phyloP scores from a whole-genome alignment of 768 basidiomycete species.

The Mycena latifolia region DNA sequence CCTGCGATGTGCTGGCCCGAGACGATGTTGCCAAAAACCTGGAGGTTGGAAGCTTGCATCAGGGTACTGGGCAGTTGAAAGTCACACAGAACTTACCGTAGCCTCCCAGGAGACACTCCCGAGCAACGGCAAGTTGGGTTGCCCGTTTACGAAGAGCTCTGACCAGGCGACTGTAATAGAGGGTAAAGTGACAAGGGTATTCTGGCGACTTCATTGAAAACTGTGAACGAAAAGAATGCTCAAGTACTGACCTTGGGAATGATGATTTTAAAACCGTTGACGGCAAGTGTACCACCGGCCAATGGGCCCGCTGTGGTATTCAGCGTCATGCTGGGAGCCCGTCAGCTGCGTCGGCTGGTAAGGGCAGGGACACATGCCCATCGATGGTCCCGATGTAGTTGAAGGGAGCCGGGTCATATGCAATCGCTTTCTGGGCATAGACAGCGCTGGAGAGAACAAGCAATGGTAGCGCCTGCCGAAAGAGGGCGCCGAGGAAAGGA shows the following conservation, averaged over 20 bases:
- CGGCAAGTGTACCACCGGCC: conserved; percentile 15
- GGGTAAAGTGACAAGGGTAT: conserved; percentile 12
- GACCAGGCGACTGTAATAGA: conserved; percentile 22
- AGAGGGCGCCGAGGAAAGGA: neutral
- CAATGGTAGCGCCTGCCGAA: neutral
- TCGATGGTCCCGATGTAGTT: neutral
- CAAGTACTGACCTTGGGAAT: conserved; percentile 5
- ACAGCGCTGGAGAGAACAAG: neutral
- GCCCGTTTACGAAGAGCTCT: conserved; percentile 3
- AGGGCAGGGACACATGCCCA: neutral
- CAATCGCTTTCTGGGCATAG: neutral
- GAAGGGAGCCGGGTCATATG: neutral
- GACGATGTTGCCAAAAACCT: conserved; percentile 26
- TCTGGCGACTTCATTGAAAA: too few species aligned
- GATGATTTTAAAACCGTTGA: neutral
- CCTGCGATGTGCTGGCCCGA: conserved; percentile 9
- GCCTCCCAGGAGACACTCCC: conserved; percentile 23
- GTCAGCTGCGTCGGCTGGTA: neutral
- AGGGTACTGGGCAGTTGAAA: neutral
- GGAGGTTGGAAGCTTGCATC: neutral
- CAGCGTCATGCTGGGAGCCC: neutral
- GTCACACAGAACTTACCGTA: neutral
- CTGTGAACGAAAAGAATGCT: neutral
- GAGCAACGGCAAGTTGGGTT: conserved; percentile 12
- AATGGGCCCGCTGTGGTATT: neutral